Evolutionary conservation across 495 filamentous ascomycete species (phyloP).

Genomic region (Amorphotheca resinae): DNA sequence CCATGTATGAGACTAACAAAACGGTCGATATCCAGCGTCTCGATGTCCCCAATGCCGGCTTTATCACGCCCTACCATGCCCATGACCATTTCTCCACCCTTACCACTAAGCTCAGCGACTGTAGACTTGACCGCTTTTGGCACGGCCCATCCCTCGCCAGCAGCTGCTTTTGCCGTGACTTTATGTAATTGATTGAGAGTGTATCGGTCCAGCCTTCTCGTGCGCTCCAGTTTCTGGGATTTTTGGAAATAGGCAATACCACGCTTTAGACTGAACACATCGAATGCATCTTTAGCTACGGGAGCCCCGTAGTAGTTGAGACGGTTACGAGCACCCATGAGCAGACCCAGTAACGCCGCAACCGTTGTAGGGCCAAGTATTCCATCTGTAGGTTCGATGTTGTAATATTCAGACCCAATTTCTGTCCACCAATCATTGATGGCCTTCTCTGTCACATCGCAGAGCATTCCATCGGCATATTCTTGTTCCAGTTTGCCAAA

Average conservation of each 20-base stretch:
- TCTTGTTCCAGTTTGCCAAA: constrained; percentile 81
- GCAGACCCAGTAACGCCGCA: constrained; percentile 71
- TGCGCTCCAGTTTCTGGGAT: constrained; percentile 63
- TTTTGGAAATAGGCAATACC: constrained; percentile 86
- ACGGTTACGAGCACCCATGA: constrained; percentile 82
- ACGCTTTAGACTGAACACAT: constrained; percentile 65
- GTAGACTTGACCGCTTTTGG: constrained; percentile 90
- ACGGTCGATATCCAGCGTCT: constrained; percentile 77
- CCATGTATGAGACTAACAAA: constrained; percentile 68
- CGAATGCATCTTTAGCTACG: constrained; percentile 85
- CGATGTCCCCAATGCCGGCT: constrained; percentile 79
- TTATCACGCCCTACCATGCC: constrained; percentile 89
- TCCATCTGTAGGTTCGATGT: constrained; percentile 82
- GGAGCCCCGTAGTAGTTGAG: constrained; percentile 68
- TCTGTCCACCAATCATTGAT: constrained; percentile 96
- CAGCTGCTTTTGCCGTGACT: constrained; percentile 77
- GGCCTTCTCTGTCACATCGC: constrained; percentile 82
- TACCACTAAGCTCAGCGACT: constrained; percentile 87
- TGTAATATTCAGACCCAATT: constrained; percentile 81
- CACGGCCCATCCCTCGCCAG: constrained; percentile 57
- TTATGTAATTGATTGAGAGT: constrained; percentile 73
- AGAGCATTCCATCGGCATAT: constrained; percentile 86
- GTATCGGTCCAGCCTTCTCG: constrained; percentile 65
- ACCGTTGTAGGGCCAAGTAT: constrained; percentile 88
- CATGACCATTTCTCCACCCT: constrained; percentile 86